Conservation (phyloP, 2,329 filamentous ascomycete genomes). For the Nothophoma quercina region DNA sequence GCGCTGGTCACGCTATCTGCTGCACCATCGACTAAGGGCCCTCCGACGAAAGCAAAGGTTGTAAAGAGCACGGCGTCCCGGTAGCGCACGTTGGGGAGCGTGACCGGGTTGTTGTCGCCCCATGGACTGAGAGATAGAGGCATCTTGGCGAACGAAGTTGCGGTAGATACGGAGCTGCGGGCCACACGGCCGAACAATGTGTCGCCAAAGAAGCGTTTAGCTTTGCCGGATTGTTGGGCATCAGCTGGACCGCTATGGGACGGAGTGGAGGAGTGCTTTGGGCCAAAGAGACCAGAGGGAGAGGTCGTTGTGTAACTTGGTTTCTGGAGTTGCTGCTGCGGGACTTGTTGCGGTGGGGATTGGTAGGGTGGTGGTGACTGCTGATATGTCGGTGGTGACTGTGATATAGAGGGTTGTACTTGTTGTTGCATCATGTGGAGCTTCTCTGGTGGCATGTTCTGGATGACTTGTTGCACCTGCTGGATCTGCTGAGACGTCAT, state of each 20-base stretch:
- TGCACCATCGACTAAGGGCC: slow-evolving; percentile 44
- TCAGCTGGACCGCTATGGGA: slow-evolving; percentile 37
- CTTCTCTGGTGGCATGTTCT: slow-evolving; percentile 43
- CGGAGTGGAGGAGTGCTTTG: slow-evolving; percentile 26
- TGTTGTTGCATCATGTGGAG: slow-evolving; percentile 41
- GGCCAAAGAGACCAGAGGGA: slow-evolving; percentile 35
- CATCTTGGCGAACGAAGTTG: slow-evolving; percentile 45
- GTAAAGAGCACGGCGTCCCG: slow-evolving; percentile 50
- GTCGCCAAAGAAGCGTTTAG: slow-evolving; percentile 48
- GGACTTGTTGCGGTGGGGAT: slow-evolving; percentile 9
- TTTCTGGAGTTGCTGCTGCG: slow-evolving; percentile 28
- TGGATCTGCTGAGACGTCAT: slow-evolving; percentile 40
- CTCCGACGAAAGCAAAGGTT: slow-evolving; percentile 47
- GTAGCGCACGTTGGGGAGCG: slow-evolving; percentile 50
- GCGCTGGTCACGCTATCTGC: slow-evolving; percentile 35
- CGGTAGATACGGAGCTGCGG: slow-evolving; percentile 45
- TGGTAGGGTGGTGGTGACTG: no score
- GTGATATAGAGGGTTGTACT: slow-evolving; percentile 21
- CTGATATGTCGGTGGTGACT: slow-evolving; percentile 22
- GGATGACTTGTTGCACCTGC: slow-evolving; percentile 40
- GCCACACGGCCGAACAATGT: slow-evolving; percentile 48
- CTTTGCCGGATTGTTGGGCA: slow-evolving; percentile 37
- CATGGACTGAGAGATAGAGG: slow-evolving; percentile 45
- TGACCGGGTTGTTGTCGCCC: slow-evolving; percentile 52
- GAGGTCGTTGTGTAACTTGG: slow-evolving; percentile 34